Base-by-base conservation (phyloP, 306 rosid genomes). In the Betula pendula region DNA sequence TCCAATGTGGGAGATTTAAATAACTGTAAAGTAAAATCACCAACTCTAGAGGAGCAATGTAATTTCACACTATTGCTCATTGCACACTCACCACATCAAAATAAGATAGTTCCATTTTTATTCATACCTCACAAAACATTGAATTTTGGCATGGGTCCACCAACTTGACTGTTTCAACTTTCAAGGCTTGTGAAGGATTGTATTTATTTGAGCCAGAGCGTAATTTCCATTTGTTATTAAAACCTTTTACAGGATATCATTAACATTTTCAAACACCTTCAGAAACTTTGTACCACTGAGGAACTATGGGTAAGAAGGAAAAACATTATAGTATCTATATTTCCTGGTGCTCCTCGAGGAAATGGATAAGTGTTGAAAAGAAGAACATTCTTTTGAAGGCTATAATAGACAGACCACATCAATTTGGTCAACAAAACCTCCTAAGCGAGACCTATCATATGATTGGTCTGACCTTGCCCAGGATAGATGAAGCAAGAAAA, bases 371-470 rank as follows among this genome's bases (percentile, higher is more conserved):
- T 63, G 14, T 65, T 13, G 27, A 65, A 65, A 65, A 65, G 47
- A 65, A 19, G 10, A 33, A 31, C 27, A 17, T 35, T 17, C 70
- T 10, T 63, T 63, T 17, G 24, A 33, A 33, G 70, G 70, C 70
- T 16, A 31, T 63, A 8, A 63, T 31, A 7, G 45, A 63, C 70
- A 63, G 24, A 17, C 44, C 35, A 20, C 70, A 35, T 38, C 38
- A 65, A 60, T 35, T 31, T 65, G 70, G 70, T 65, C 44, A 20
- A 19, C 13, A 27, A 63, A 1, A 63, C 70, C 47, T 63, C 70
- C 47, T 19, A 19, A 65, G 24, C 19, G 29, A 65, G 44, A 65
- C 25, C 47, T 31, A n/a, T 65, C 20, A 33, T 7, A 63, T 16
- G 6, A 63, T 8, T 19, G 1, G 22, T 17, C 12, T 19, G 13